Evolutionary conservation across 306 rosid genomes (phyloP).

Genomic region (Luffa aegyptiaca): DNA sequence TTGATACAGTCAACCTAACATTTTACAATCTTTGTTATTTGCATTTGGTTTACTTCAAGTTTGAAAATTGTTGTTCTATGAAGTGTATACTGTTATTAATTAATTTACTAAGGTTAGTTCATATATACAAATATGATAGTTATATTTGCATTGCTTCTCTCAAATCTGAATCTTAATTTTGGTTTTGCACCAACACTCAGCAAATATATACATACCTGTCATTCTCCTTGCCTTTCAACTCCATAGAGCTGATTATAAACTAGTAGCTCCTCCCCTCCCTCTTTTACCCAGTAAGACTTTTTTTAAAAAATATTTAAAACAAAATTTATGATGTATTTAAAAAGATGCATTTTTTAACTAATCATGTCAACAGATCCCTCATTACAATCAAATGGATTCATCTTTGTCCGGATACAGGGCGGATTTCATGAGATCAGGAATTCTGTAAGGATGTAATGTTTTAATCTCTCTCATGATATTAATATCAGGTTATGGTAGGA

Average conservation of each 20-base stretch:
- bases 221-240: no score
- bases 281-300: background rate
- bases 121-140: no score
- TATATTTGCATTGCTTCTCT: no score
- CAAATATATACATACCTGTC: no score
- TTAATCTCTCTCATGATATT: constrained; percentile 2
- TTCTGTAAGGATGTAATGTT: constrained; percentile 47
- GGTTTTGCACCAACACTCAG: background rate
- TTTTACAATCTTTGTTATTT: no score
- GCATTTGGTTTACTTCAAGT: no score
- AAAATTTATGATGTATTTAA: background rate
- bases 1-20: no score
- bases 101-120: no score
- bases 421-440: constrained; percentile 87
- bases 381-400: constrained; percentile 65
- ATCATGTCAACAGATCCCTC: constrained; percentile 39
- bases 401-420: constrained; percentile 91
- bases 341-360: background rate
- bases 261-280: background rate
- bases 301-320: background rate
- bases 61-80: no score
- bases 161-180: background rate
- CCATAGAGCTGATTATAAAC: no score
- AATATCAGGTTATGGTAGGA: constrained; percentile 14
- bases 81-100: no score